Evolutionary conservation across 306 rosid species (phyloP), one percentile per base, ranked within the genome.

Genomic region (Abrus pulchellus): DNA sequence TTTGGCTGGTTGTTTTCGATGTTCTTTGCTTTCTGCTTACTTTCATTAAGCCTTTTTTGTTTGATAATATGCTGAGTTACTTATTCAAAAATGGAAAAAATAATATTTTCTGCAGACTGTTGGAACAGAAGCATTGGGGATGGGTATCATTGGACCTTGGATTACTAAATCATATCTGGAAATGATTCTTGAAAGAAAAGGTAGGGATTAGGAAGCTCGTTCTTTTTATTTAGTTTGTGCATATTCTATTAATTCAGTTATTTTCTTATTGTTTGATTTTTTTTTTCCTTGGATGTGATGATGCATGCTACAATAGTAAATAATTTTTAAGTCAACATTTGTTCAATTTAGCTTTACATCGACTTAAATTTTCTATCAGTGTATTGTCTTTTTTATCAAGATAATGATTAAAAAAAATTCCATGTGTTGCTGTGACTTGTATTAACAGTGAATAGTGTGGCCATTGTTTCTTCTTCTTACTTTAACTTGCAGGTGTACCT

Each of bases 171-270:
- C 99, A 73, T 95, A 95, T 84, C 92, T 95, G 72, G 99, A 95
- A 85, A 87, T 95, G 98, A 95, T 93, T 90, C 96, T 95, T 74
- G 99, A 95, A 76, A 95, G 88, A 83, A 92, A 88, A 92, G 98
- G 99, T 91, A 36, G 75, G 86, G 70, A 48, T 57, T 62, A 75
- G 68, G 76, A 10, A 79, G 29, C 50, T 28, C 29, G 49, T 69
- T 75, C 45, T 2, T 52, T 14, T 32, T 59, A 33, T 63, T 11
- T 5, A 12, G 64, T 49, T 34, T 59, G n/a, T 68, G 62, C 63
- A 44, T 74, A 30, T 57, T 54, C 52, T 32, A 41, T 33, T 53
- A 50, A 75, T 76, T 38, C 13, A 64, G 40, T 78, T 83, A 38
- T 52, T 80, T 69, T 74, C 34, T 2, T 27, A 33, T 47, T 41